Evolutionary conservation across 129 eudicot species (phyloP), one percentile per base, ranked within the genome.

Genomic region (Ambrosia artemisiifolia): DNA sequence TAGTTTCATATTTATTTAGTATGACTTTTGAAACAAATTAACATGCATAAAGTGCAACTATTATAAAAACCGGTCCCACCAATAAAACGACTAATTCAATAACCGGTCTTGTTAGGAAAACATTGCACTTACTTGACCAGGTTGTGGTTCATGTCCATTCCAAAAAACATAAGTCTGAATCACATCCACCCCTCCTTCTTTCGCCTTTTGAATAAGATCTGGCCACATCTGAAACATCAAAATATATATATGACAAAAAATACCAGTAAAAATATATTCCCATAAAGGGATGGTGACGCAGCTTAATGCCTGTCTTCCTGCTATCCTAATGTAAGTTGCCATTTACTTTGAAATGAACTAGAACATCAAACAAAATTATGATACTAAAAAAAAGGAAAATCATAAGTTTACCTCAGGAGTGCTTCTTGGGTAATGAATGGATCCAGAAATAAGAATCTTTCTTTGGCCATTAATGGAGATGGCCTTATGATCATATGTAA

Each of bases 71-170:
- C 44, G 44, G 44, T 40, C 44, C 44, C 44, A 40, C 44, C 44
- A 40, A 40, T 40, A 40, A 40, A 10, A 10, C 44, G 2, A 40
- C 10, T 40, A 10, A 19, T 71, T 53, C 28, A 24, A 24, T 40
- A 40, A 7, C 44, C 2, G 44, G 11, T 40, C 11, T 10, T 2
- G 44, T 40, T 40, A 1, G 2, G 44, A 40, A 40, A 40, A 40
- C 44, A 40, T 40, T 9, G 14, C 46, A 50, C 40, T 82, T 85
- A 95, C 99, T 83, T 91, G 85, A 67, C 99, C 97, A 65, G 91
- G 95, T 69, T 89, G 87, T 46, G 99, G 99, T 73, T 95, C 99
- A 88, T 95, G 99, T 66, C 99, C 99, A 86, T 95, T 95, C 99
- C 99, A 95, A 80, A 95, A 95, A 75, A 95, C 99, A 80, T 95